Percentiles rank a stretch among this genome's conserved stretches.
These are phyloP conservation scores for Candida dubliniensis DNA, from an alignment of 1,139 yeast species.

Conservation along the genomic window DNA sequence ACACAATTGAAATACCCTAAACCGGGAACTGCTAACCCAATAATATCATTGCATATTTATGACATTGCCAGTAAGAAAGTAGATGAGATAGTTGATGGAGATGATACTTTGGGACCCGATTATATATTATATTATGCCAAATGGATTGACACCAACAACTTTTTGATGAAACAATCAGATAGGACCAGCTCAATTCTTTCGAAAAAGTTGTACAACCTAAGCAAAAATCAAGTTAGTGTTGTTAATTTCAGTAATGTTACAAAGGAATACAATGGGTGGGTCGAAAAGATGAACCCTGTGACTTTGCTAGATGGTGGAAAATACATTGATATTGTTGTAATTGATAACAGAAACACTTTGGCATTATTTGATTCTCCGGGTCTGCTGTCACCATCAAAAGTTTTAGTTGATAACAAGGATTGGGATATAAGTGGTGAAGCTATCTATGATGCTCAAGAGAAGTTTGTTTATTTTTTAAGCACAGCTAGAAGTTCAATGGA, in stretches of 20 bases:
- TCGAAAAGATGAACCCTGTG: constrained; percentile 42
- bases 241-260: constrained; percentile 36
- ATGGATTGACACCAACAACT: constrained; percentile 61
- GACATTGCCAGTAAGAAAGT: constrained; percentile 27
- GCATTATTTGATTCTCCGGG: constrained; percentile 57
- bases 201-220: constrained; percentile 50
- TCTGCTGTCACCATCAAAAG: constrained; percentile 34
- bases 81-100: constrained; percentile 23
- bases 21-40: constrained; percentile 79
- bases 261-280: constrained; percentile 57
- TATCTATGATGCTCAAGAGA: constrained; percentile 52
- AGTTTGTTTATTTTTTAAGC: constrained; percentile 61
- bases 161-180: constrained; percentile 68
- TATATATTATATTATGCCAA: constrained; percentile 65
- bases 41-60: constrained; percentile 47
- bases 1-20: constrained; percentile 75
- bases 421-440: constrained; percentile 24
- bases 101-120: constrained; percentile 43
- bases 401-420: constrained; percentile 51
- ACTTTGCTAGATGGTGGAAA: constrained; percentile 41
- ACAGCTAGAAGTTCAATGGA: constrained; percentile 45
- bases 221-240: constrained; percentile 13
- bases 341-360: constrained; percentile 62
- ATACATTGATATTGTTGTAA: constrained; percentile 74
- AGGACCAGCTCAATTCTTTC: constrained; percentile 64